phyloP scores from a whole-genome alignment of 306 rosid species.

The Elaeagnus macrophylla region DNA sequence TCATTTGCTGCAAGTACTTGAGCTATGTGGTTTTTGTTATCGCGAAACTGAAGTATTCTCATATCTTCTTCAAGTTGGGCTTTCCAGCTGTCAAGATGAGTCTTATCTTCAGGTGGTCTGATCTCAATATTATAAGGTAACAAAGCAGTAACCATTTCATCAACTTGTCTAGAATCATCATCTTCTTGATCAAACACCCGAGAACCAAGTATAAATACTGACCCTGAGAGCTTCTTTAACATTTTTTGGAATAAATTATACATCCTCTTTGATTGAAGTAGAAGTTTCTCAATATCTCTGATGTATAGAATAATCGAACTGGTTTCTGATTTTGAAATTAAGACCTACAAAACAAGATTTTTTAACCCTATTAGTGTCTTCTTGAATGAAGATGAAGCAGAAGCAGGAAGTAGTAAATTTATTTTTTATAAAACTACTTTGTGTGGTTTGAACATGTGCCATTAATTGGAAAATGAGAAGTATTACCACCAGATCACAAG shows the following conservation, averaged over 20 bases:
- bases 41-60: conserved; percentile 56
- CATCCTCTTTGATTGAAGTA: conserved; percentile 53
- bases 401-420: too few relatives aligned
- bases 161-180: conserved; percentile 30
- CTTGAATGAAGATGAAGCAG: too few relatives aligned
- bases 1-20: conserved; percentile 80
- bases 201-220: conserved; percentile 77
- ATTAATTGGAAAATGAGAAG: too few relatives aligned
- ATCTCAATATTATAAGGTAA: conserved; percentile 62
- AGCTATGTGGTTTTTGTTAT: conserved; percentile 82
- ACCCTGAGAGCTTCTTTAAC: conserved; percentile 66
- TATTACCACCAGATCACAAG: too few relatives aligned
- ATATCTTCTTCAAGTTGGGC: conserved; percentile 60
- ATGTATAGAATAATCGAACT: conserved; percentile 68
- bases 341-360: too few relatives aligned
- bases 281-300: conserved; percentile 70
- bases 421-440: too few relatives aligned
- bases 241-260: conserved; percentile 55
- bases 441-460: too few relatives aligned
- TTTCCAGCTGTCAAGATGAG: conserved; percentile 50
- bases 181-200: conserved; percentile 40
- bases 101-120: conserved; percentile 67
- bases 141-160: conserved; percentile 42
- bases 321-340: conserved; percentile 59
- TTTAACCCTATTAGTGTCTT: too few relatives aligned